Base-by-base conservation (phyloP, 2,329 filamentous ascomycete species). In the Fusarium devonianum region DNA sequence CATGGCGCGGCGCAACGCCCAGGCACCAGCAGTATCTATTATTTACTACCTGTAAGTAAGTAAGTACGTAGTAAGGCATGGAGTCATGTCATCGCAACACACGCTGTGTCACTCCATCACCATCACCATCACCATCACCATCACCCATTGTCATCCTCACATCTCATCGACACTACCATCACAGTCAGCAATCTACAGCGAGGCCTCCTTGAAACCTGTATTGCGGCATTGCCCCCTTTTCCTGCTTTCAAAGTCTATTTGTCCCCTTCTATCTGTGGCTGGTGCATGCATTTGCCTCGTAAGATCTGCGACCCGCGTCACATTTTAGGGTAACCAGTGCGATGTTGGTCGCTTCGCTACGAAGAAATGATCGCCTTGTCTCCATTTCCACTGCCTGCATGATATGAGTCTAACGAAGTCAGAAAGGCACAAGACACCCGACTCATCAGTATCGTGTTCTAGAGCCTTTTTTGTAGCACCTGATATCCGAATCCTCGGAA, bases 261-360 rank as follows among this genome's bases (percentile, higher is more conserved):
- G 30, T 46, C 43, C 28, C 46, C 49, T 25, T 50, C 43, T 37
- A 21, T 34, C 30, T 47, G 44, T 54, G 54, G 49, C 57, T 55
- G 44, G 40, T 50, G 48, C 39, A 44, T 44, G 40, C 39, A 29
- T 37, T 47, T 44, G 36, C 49, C 33, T 58, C 53, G 56, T 60
- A 60, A 64, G 58, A 63, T 64, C 56, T 51, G 53, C 61, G 44
- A 56, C 29, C 44, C 44, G 37, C 36, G 28, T 44, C 46, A 44
- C 50, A 50, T 40, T 37, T 42, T 44, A 30, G 26, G 33, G 36
- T 22, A 49, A 53, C 37, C 41, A 44, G 38, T 36, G 48, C 26
- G 38, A 42, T 43, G 51, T 53, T 48, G 23, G 34, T 35, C 39
- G 35, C 51, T 22, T 55, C 18, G 49, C 38, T 39, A 56, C 34